A percentile compares a stretch with the other conserved stretches of the same genome.
These are phyloP conservation scores for Erythrobasidium yunnanense DNA, from an alignment of 768 basidiomycete genomes.

Conservation along the genomic window DNA sequence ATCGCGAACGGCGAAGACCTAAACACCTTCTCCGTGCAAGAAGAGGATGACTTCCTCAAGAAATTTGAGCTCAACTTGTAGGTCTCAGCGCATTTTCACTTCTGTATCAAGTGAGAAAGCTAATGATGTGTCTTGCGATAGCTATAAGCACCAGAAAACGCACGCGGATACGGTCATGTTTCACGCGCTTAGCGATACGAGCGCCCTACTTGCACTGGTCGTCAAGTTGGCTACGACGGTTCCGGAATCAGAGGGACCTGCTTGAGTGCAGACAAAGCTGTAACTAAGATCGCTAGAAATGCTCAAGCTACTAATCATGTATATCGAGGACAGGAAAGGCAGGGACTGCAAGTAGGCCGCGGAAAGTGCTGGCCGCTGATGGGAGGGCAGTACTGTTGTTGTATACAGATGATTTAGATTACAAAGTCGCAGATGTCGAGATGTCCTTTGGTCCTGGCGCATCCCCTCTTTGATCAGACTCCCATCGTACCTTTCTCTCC, in stretches of 20 bases:
- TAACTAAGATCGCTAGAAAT: background rate
- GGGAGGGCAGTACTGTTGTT: too few species aligned
- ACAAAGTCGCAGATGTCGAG: too few species aligned
- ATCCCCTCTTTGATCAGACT: too few species aligned
- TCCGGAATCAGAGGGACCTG: slow-evolving; percentile 11
- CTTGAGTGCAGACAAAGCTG: too few species aligned
- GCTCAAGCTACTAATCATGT: too few species aligned
- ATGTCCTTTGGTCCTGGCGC: too few species aligned
- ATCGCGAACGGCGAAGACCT: slow-evolving; percentile 44
- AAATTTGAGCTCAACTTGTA: slow-evolving; percentile 24
- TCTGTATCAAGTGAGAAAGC: background rate
- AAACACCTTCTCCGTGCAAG: background rate
- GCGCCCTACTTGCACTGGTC: slow-evolving; percentile 4
- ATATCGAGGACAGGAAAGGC: too few species aligned
- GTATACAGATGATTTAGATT: too few species aligned
- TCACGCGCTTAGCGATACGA: slow-evolving; percentile 20
- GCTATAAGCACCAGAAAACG: slow-evolving; percentile 10
- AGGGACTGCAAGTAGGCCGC: too few species aligned
- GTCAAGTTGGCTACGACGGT: slow-evolving; percentile 12
- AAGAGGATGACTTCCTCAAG: slow-evolving; percentile 24
- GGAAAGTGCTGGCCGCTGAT: too few species aligned
- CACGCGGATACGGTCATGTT: slow-evolving; percentile 16
- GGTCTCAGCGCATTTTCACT: background rate
- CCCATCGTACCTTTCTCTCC: too few species aligned
- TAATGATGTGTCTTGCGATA: background rate